Base-by-base conservation (phyloP, 257 asterid genomes). In the Agastache rugosa region DNA sequence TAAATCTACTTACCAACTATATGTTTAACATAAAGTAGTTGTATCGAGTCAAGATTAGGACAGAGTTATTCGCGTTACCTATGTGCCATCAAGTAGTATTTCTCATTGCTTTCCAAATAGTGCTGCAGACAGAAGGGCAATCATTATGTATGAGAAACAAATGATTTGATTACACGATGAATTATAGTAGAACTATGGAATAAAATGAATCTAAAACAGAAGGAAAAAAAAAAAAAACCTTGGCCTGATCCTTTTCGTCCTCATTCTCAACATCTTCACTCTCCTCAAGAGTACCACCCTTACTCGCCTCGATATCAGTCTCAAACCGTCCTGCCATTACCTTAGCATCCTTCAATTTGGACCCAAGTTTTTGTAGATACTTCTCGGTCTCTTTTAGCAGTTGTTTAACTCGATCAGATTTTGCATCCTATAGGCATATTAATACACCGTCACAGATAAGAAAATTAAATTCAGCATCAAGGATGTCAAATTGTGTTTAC, bases 61-160 rank as follows among this genome's bases (percentile, higher is more conserved):
- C 50, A 42, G 39, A 31, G 63, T 34, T n/a, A 64, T 56, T 72
- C 67, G n/a, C 50, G 53, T 82, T 87, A 95, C 99, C 99, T 90
- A 80, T 95, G 99, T 64, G 99, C 99, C 98, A 95, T 92, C 90
- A 79, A 63, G 84, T 95, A 95, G 90, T 95, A 95, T 81, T 95
- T 95, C 81, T 95, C 99, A 80, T 95, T 95, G 94, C 99, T 95
- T 86, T 95, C 99, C 96, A 95, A 74, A 81, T 95, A 95, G 77
- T 95, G 97, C 99, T 95, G 96, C 84, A 88, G 63, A 75, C 54
- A 80, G 35, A 89, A 75, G 47, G 66, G 69, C 78, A 22, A 54
- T 25, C 45, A 66, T 34, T 76, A 77, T 75, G 47, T 47, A 22
- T 67, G 79, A 66, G 74, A 41, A 72, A 75, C 74, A 14, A 19